Base-by-base conservation (phyloP, 1,139 yeast species). In the Saccharomyces hybrid region DNA sequence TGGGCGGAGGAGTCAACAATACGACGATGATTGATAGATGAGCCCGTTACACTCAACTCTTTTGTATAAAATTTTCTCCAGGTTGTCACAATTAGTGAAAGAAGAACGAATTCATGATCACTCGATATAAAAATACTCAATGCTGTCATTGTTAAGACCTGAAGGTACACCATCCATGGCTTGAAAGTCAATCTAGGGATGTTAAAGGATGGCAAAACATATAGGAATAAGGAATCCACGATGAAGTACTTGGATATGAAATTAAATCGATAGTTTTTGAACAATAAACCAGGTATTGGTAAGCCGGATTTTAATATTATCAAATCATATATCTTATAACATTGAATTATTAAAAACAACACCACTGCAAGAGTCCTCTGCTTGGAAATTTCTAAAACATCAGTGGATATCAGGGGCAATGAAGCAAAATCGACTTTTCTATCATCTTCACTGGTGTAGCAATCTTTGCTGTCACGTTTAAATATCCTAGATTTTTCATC, bases 281-380 rank as follows among this genome's bases (percentile, higher is more conserved):
- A 70, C 1, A 64, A 59, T 27, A 65, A 63, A 26, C 69, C 68
- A 13, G 64, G 61, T 5, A 67, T 62, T 2, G 68, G 67, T 34
- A 66, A 53, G 38, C 59, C 68, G 38, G 57, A 66, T 57, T 71
- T 70, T 63, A 59, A 73, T 67, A 61, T 75, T 62, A 70, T 75
- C 41, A 88, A 73, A 65, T 90, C 96, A 64, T 86, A 88, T 1
- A 88, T 56, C 66, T 93, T 93, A 80, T 86, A 87, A 26, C 89
- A 81, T 68, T 91, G 97, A 23, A 91, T 75, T 51, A 87, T 75
- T 3, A 80, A 73, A 65, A 90, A 88, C n/a, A 87, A 58, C 2
- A 88, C 80, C 26, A 84, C 71, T 6, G 83, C 77, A 54, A 87
- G 77, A 49, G 82, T 70, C 59, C 96, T 73, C 69, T 93, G 98